These are phyloP conservation scores for Aspergillus uvarum DNA, from an alignment of 2,329 filamentous ascomycete genomes.

Conservation along the genomic window DNA sequence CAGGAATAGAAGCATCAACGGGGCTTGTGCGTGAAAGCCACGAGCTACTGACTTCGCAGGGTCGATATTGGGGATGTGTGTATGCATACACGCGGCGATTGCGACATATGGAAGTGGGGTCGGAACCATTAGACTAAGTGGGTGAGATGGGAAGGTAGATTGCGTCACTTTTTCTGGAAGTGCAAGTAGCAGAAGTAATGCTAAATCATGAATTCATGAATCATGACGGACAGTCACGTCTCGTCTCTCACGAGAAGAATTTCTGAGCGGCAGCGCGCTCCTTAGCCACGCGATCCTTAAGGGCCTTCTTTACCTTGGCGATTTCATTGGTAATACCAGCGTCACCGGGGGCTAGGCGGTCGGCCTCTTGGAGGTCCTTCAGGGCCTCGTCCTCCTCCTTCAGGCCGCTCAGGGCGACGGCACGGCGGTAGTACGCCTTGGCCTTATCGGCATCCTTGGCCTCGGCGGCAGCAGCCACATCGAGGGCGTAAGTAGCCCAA, in stretches of 20 bases:
- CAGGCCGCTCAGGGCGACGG: slow-evolving; percentile 68
- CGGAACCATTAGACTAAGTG: background rate
- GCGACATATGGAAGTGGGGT: background rate
- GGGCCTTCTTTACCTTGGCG: slow-evolving; percentile 71
- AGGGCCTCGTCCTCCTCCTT: slow-evolving; percentile 85
- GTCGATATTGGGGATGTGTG: background rate
- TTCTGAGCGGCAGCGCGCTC: slow-evolving; percentile 92
- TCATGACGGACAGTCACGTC: slow-evolving; percentile 22
- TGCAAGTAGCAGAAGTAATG: background rate
- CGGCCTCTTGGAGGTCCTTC: slow-evolving; percentile 71
- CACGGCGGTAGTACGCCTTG: slow-evolving; percentile 85
- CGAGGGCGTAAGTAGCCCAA: slow-evolving; percentile 71
- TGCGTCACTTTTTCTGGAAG: background rate
- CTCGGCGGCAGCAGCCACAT: slow-evolving; percentile 57
- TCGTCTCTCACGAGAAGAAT: slow-evolving; percentile 64
- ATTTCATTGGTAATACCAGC: slow-evolving; percentile 73
- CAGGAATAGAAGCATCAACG: background rate
- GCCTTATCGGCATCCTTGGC: slow-evolving; percentile 73
- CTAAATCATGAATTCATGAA: slow-evolving; percentile 32
- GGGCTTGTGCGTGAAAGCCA: background rate
- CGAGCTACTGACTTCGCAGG: background rate
- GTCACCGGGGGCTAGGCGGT: slow-evolving; percentile 72
- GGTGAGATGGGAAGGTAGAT: background rate
- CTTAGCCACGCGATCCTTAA: slow-evolving; percentile 72
- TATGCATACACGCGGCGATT: background rate